Evolutionary conservation across 768 basidiomycete genomes (phyloP).

Genomic region (Amanita muscaria): DNA sequence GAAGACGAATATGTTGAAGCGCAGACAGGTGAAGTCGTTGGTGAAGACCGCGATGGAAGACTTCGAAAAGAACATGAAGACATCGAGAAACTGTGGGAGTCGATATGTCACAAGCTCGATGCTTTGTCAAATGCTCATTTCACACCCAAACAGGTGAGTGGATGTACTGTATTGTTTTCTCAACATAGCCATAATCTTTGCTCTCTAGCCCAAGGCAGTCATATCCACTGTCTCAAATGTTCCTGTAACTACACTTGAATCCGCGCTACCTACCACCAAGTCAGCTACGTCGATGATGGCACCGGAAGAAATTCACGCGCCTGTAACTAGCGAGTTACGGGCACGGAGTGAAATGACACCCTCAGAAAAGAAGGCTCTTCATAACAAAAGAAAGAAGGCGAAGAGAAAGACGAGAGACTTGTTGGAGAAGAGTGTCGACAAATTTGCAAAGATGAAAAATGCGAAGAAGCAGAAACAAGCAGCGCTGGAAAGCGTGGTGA

Average conservation of each 20-base stretch:
- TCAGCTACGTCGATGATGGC: slow-evolving; percentile 76
- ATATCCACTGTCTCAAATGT: slow-evolving; percentile 82
- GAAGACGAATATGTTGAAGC: slow-evolving; percentile 82
- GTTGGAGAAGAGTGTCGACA: slow-evolving; percentile 58
- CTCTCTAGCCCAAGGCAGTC: slow-evolving; percentile 68
- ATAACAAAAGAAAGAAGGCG: slow-evolving; percentile 60
- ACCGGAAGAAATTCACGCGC: slow-evolving; percentile 83
- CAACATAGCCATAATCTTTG: not conserved
- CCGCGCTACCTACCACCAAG: slow-evolving; percentile 78
- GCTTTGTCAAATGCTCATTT: slow-evolving; percentile 93
- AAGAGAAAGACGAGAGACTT: slow-evolving; percentile 59
- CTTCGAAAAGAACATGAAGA: slow-evolving; percentile 84
- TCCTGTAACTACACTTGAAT: slow-evolving; percentile 77
- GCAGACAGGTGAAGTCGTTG: slow-evolving; percentile 41
- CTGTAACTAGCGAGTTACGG: slow-evolving; percentile 45
- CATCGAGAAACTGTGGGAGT: slow-evolving; percentile 76
- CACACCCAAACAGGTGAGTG: slow-evolving; percentile 81
- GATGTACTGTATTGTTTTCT: slow-evolving; percentile 1
- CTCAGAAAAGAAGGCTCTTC: slow-evolving; percentile 64
- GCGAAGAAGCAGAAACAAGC: slow-evolving; percentile 79
- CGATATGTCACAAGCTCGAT: slow-evolving; percentile 81
- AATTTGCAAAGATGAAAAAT: slow-evolving; percentile 48
- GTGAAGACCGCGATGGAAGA: slow-evolving; percentile 83
- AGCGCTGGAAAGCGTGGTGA: slow-evolving; percentile 75
- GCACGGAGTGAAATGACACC: slow-evolving; percentile 80